phyloP scores from a whole-genome alignment of 352 stramenopile genomes.

The Salisapilia sapeloensis region DNA sequence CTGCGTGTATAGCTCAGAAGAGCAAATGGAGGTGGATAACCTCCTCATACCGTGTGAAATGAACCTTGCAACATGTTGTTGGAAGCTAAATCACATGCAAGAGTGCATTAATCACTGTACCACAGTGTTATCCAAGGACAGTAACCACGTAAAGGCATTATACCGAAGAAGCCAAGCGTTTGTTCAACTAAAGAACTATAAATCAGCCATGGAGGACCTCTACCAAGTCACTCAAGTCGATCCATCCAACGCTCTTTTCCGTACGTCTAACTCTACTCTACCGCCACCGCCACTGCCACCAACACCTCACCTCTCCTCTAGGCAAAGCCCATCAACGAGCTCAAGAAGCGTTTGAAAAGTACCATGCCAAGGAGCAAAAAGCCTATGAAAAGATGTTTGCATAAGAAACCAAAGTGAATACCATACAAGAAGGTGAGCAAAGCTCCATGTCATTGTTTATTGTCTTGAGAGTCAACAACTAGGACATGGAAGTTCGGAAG shows the following conservation, averaged over 20 bases:
- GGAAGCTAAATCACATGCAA: constrained; percentile 18
- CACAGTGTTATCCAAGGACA: constrained; percentile 18
- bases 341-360: background rate
- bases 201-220: constrained; percentile 39
- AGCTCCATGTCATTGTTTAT: no score
- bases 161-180: constrained; percentile 52
- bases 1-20: constrained; percentile 15
- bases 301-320: no score
- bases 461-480: no score
- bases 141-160: constrained; percentile 34
- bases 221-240: constrained; percentile 13
- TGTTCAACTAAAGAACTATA: constrained; percentile 29
- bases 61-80: constrained; percentile 49
- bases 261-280: no score
- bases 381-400: background rate
- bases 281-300: no score
- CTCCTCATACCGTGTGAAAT: constrained; percentile 27
- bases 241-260: constrained; percentile 23
- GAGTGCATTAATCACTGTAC: constrained; percentile 31
- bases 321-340: background rate
- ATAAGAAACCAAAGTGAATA: background rate
- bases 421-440: no score
- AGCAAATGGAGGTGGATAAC: constrained; percentile 12
- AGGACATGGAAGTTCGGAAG: constrained; percentile 4
- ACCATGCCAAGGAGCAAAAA: background rate